Conservation (phyloP, 805 yeast genomes). For the Suhomyces vadensis region DNA sequence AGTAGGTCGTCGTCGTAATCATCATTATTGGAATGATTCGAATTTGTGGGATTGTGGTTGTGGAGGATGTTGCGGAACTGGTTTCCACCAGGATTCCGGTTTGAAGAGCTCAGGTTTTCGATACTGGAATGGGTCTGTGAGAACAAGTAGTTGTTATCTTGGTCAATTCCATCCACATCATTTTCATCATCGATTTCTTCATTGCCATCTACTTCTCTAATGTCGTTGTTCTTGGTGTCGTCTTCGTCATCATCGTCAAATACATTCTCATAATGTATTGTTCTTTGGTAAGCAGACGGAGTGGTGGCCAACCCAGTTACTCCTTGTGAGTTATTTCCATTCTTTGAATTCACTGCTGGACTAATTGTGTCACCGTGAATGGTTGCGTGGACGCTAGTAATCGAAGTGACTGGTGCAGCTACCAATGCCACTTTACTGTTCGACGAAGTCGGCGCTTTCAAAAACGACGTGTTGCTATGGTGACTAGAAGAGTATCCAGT, state of each 20-base stretch:
- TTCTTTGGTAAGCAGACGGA: conserved; percentile 29
- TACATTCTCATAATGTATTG: conserved; percentile 38
- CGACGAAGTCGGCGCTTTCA: conserved; percentile 16
- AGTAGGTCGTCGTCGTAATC: conserved; percentile 55
- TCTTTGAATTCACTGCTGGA: conserved; percentile 2
- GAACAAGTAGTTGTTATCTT: background rate
- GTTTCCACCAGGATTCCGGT: conserved; percentile 4
- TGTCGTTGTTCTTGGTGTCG: conserved; percentile 15
- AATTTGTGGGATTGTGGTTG: conserved; percentile 1
- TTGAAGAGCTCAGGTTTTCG: conserved; percentile 3
- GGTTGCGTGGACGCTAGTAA: conserved; percentile 26
- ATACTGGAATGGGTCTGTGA: conserved; percentile 2
- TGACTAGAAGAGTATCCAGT: conserved; percentile 5
- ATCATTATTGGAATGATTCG: conserved; percentile 4
- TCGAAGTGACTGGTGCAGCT: conserved; percentile 25
- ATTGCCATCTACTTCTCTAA: background rate
- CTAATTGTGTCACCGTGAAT: conserved; percentile 8
- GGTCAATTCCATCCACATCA: background rate
- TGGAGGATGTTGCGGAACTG: conserved; percentile 1
- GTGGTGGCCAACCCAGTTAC: conserved; percentile 38
- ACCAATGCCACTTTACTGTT: conserved; percentile 14
- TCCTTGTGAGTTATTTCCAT: conserved; percentile 11
- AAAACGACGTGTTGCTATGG: conserved; percentile 17
- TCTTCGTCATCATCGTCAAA: conserved; percentile 55
- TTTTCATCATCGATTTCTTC: background rate